Conservation (phyloP, 495 filamentous ascomycete species). For the Choiromyces venosus region DNA sequence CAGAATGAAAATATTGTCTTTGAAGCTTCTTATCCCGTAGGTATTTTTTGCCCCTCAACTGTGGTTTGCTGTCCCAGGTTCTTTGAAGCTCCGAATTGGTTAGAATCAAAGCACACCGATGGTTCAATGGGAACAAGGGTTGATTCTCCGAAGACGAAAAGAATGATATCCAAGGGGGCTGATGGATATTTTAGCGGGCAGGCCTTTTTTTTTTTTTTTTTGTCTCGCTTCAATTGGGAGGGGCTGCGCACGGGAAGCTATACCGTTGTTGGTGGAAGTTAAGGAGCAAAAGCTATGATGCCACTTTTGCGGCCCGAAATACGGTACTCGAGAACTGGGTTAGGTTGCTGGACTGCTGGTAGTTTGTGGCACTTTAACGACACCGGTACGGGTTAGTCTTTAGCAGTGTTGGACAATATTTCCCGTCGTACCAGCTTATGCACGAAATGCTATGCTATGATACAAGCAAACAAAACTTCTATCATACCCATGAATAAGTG, state of each 20-base stretch:
- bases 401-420: background rate
- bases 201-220: constrained; percentile 24
- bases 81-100: constrained; percentile 13
- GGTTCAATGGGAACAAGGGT: constrained; percentile 21
- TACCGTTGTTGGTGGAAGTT: constrained; percentile 12
- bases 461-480: background rate
- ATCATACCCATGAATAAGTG: background rate
- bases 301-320: background rate
- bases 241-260: constrained; percentile 23
- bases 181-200: constrained; percentile 19
- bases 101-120: constrained; percentile 15
- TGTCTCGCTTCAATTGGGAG: constrained; percentile 30
- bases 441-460: background rate
- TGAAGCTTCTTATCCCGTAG: constrained; percentile 4
- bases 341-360: background rate
- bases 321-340: background rate
- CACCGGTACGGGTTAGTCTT: background rate
- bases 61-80: background rate
- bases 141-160: constrained; percentile 11
- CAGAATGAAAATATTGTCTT: constrained; percentile 10
- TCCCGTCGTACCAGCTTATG: no score
- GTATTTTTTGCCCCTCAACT: constrained; percentile 4
- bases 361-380: background rate
- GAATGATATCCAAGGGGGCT: background rate
- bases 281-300: background rate